Evolutionary conservation across 768 basidiomycete species (phyloP), one percentile per base, ranked within the genome.

Genomic region (Rhodotorula diobovata): DNA sequence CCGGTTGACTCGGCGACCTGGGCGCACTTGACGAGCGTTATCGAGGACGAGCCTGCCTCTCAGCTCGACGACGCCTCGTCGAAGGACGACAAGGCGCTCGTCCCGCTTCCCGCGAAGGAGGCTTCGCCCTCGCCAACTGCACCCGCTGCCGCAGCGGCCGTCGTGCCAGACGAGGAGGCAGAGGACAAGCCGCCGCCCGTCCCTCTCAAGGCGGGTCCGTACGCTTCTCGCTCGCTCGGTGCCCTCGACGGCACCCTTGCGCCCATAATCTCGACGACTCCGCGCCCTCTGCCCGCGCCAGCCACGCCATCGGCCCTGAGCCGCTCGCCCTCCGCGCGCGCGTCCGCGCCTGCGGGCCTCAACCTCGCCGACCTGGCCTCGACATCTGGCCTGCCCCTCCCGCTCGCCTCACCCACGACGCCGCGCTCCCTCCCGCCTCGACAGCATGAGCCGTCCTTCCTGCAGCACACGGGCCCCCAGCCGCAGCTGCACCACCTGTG

Each of bases 401-500:
- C 2, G 37, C 41, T 25, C 59, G 35, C n/a, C 43, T 3, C 45
- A 46, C 15, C 4, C 41, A n/a, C 48, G 41, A 0, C 54, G 64
- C 3, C 32, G 61, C 30, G n/a, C 56, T 20, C 65, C 67, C 45
- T 51, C 70, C 23, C 64, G 65, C 14, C 41, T 2, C 41, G 18
- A 12, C 3, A 43, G 34, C 62, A 53, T 11, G 68, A 63, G 15
- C 67, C 63, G 51, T 56, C 66, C 43, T n/a, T n/a, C n/a, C 61
- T 32, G 41, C 61, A 66, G 39, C 14, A 14, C 41, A 57, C 72
- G 14, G 64, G 67, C 10, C 28, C 35, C 28, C 11, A 45, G 30
- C n/a, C 59, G 48, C 41, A 61, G 28, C 34, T 39, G 39, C 61
- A 63, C 32, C 62, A 66, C 15, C 56, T 71, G 58, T 66, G 67